phyloP scores from a whole-genome alignment of 495 filamentous ascomycete species.

The Podospora conica region DNA sequence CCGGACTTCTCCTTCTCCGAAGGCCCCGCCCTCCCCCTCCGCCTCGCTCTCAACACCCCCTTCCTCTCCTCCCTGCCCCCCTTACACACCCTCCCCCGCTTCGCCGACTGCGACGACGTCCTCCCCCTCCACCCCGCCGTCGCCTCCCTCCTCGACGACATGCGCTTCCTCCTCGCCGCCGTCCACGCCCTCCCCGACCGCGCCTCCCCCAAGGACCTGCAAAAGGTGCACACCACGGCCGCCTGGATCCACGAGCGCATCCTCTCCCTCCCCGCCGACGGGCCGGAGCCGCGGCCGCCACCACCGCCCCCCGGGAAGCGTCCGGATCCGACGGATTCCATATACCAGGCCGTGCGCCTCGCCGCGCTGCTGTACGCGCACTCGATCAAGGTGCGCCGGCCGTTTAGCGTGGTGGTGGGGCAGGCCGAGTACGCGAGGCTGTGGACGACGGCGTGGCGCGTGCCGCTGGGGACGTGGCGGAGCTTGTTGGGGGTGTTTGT shows the following conservation, averaged over 20 bases:
- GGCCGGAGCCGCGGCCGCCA: constrained; percentile 9
- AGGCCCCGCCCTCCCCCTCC: constrained; percentile 20
- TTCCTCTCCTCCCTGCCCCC: constrained; percentile 21
- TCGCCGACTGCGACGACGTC: constrained; percentile 26
- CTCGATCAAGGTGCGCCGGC: constrained; percentile 26
- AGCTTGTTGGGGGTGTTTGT: constrained; percentile 30
- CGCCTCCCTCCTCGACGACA: constrained; percentile 36
- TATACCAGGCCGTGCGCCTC: constrained; percentile 31
- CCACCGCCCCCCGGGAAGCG: constrained; percentile 1
- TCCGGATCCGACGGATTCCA: constrained; percentile 16
- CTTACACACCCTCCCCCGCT: constrained; percentile 22
- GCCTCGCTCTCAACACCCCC: constrained; percentile 34
- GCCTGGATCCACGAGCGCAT: constrained; percentile 33
- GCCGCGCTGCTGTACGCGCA: constrained; percentile 31
- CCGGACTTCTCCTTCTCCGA: constrained; percentile 30
- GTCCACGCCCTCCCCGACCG: constrained; percentile 27
- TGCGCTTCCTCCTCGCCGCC: constrained; percentile 28
- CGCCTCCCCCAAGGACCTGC: constrained; percentile 25
- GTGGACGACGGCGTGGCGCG: constrained; percentile 33
- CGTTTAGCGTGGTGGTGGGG: constrained; percentile 22
- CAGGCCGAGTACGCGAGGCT: constrained; percentile 24
- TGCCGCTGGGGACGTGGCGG: constrained; percentile 30
- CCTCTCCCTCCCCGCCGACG: constrained; percentile 17
- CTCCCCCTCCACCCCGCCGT: constrained; percentile 26
- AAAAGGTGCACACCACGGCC: constrained; percentile 28